phyloP scores from a whole-genome alignment of 2,329 filamentous ascomycete genomes.

The Xylariaceae sp. region DNA sequence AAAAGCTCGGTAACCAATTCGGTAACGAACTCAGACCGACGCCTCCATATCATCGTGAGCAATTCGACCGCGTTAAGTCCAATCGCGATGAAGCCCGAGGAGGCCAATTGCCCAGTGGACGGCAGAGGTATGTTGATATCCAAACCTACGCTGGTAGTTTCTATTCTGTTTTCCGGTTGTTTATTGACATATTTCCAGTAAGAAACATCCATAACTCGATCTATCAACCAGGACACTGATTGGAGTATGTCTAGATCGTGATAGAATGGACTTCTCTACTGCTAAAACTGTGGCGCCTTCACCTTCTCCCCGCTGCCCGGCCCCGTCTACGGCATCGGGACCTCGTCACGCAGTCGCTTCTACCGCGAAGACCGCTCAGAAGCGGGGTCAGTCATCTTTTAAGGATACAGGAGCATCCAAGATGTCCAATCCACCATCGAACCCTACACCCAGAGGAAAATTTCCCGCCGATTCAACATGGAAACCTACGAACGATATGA shows the following conservation, averaged over 20 bases:
- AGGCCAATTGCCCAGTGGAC: background rate
- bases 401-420: too few species aligned
- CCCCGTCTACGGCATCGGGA: background rate
- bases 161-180: background rate
- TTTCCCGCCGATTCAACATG: conserved; percentile 10
- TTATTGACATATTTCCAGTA: conserved; percentile 7
- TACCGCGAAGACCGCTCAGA: background rate
- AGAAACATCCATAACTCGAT: background rate
- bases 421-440: background rate
- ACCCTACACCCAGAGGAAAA: background rate
- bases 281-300: conserved; percentile 4
- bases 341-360: background rate
- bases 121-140: conserved; percentile 7
- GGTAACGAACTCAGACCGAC: background rate
- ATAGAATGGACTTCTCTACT: background rate
- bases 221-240: background rate
- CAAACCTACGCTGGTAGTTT: background rate
- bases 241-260: background rate
- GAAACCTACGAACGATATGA: conserved; percentile 11
- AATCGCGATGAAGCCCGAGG: background rate
- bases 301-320: background rate
- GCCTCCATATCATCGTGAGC: too few species aligned
- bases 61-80: too few species aligned
- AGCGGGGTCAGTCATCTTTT: background rate
- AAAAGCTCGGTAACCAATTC: background rate